phyloP scores from a whole-genome alignment of 495 filamentous ascomycete genomes.

The Podospora anserina region DNA sequence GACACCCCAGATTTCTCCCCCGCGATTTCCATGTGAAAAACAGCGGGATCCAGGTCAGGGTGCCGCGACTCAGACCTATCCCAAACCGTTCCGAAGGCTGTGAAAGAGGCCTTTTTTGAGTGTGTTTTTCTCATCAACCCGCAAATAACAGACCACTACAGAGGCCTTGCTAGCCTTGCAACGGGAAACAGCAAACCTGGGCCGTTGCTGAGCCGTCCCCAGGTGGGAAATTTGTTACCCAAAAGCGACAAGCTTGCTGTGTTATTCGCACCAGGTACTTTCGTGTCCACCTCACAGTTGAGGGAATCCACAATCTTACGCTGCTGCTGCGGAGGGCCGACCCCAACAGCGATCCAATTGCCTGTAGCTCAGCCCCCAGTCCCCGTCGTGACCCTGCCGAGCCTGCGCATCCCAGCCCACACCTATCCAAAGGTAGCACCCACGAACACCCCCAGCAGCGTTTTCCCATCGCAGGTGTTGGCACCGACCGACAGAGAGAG shows the following conservation, averaged over 20 bases:
- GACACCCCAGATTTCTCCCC: not conserved
- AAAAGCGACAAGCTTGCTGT: conserved; percentile 23
- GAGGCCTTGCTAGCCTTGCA: conserved; percentile 3
- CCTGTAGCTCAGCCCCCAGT: conserved; percentile 15
- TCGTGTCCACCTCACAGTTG: too few species aligned
- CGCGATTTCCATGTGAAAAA: conserved; percentile 11
- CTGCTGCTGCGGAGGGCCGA: not conserved
- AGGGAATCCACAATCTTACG: conserved; percentile 14
- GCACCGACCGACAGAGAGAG: conserved; percentile 13
- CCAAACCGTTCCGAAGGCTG: not conserved
- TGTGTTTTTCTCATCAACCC: not conserved
- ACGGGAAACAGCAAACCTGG: conserved; percentile 1
- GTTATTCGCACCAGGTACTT: conserved; percentile 7
- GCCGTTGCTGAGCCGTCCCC: conserved; percentile 8
- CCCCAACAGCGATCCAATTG: conserved; percentile 4
- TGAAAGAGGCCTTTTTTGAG: not conserved
- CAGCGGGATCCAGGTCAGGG: not conserved
- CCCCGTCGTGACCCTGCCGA: conserved; percentile 14
- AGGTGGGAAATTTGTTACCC: conserved; percentile 28
- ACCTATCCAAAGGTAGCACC: not conserved
- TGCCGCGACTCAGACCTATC: conserved; percentile 4
- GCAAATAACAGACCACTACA: not conserved
- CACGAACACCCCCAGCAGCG: conserved; percentile 13
- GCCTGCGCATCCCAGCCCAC: conserved; percentile 16
- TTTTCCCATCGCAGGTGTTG: conserved; percentile 15